Base-by-base conservation (phyloP, 768 basidiomycete genomes). In the Lactarius deliciosus region DNA sequence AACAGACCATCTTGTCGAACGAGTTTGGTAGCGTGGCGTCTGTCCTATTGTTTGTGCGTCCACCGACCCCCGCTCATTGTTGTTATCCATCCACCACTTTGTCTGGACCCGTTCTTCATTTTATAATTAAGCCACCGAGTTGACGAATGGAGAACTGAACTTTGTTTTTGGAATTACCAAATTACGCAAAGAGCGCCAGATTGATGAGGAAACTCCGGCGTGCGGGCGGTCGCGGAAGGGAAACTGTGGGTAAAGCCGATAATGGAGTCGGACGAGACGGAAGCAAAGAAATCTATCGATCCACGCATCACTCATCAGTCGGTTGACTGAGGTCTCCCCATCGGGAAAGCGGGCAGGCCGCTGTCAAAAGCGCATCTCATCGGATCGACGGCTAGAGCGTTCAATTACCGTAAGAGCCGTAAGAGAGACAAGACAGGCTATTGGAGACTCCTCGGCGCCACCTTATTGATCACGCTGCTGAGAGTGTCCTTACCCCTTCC, bases 1-100 rank as follows among this genome's bases (percentile, higher is more conserved):
- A 36, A 47, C 9, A 71, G 70, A 71, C 57, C 70, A 71, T 32
- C 30, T 66, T 25, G 68, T 71, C 13, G 64, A 34, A 54, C 63
- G 53, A 11, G 50, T 55, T 57, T 43, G 50, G 69, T 64, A 63
- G 64, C 16, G 43, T 47, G 53, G 61, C 57, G 57, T 55, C 28
- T n/a, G 38, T 16, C 56, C 22, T 61, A 68, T 61, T 61, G 59
- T 63, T 45, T 32, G 30, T 22, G 18, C 32, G 38, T 7, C 53
- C 15, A 25, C 22, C 36, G 34, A 54, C 36, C 15, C 22, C 64
- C 61, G 61, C 61, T 63, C 57, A 30, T 67, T 67, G 66, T 67
- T 55, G 10, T 54, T 65, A 38, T 15, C 34, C 28, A 58, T 15
- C 34, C 28, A 58, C 61, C 11, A 30, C 57, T 38, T 53, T 64